Evolutionary conservation across 306 rosid genomes (phyloP).

Genomic region (Medicago ruthenica): DNA sequence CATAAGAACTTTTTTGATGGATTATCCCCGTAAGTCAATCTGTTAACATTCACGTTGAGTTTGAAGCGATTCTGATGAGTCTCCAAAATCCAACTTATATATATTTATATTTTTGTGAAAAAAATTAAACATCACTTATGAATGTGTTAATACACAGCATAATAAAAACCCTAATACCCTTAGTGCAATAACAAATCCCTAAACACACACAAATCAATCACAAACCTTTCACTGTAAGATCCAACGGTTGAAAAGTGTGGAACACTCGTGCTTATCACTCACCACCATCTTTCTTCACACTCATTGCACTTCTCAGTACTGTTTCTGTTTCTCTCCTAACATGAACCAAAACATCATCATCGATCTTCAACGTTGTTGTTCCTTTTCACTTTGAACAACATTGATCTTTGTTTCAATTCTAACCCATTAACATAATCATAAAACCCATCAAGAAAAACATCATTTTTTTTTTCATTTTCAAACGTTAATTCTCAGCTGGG

Average conservation of each 20-base stretch:
- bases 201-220: conserved; percentile 31
- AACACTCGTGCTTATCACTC: conserved; percentile 70
- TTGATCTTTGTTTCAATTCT: conserved; percentile 49
- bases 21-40: no score
- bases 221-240: conserved; percentile 38
- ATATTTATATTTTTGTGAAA: no score
- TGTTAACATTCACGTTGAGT: no score
- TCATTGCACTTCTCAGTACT: conserved; percentile 50
- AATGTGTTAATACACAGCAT: neutral
- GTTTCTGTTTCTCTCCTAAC: conserved; percentile 52
- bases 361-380: conserved; percentile 38
- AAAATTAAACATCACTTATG: neutral
- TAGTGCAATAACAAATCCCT: conserved; percentile 50
- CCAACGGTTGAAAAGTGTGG: conserved; percentile 48
- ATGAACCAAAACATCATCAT: conserved; percentile 49
- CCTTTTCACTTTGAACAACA: conserved; percentile 28
- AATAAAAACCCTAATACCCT: conserved; percentile 64
- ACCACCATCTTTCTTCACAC: conserved; percentile 42
- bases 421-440: conserved; percentile 24
- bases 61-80: no score
- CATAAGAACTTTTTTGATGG: no score
- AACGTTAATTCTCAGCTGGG: conserved; percentile 28
- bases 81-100: no score
- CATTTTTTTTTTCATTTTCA: neutral
- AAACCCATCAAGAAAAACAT: conserved; percentile 30